Conservation (phyloP, 2,329 filamentous ascomycete species). For the Torrubiella hemipterigena region DNA sequence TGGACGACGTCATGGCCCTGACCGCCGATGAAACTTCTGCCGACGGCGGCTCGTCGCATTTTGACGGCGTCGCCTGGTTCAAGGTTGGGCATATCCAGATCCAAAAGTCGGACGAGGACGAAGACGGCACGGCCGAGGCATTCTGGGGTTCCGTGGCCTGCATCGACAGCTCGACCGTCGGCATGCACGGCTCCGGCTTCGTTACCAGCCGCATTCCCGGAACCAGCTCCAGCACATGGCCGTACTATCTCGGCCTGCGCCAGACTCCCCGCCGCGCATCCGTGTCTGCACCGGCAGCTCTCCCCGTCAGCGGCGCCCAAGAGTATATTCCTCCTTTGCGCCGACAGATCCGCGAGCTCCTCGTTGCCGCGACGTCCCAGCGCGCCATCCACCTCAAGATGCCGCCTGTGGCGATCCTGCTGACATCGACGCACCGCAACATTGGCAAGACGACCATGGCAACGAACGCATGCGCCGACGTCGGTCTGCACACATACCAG, state of each 20-base stretch:
- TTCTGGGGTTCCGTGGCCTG: constrained; percentile 78
- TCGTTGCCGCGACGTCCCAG: constrained; percentile 79
- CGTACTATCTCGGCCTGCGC: constrained; percentile 76
- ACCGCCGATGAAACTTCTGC: constrained; percentile 25
- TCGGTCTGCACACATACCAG: constrained; percentile 78
- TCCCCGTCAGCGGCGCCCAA: constrained; percentile 32
- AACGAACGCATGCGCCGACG: constrained; percentile 66
- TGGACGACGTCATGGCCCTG: constrained; percentile 57
- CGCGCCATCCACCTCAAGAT: constrained; percentile 78
- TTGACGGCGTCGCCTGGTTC: constrained; percentile 77
- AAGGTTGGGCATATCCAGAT: constrained; percentile 64
- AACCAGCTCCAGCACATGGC: constrained; percentile 67
- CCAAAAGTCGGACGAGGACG: constrained; percentile 38
- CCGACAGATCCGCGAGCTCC: constrained; percentile 68
- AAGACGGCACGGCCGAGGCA: constrained; percentile 52
- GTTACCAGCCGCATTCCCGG: constrained; percentile 72
- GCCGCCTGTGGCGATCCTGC: constrained; percentile 75
- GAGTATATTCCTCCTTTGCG: constrained; percentile 47
- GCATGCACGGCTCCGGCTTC: constrained; percentile 84
- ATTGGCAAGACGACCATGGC: constrained; percentile 85
- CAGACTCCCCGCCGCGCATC: constrained; percentile 40
- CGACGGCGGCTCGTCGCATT: constrained; percentile 20
- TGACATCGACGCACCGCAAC: constrained; percentile 83
- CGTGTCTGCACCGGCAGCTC: constrained; percentile 24
- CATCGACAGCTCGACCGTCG: constrained; percentile 76